Base-by-base conservation (phyloP, 805 yeast species). In the Barnettozyma pratensis region DNA sequence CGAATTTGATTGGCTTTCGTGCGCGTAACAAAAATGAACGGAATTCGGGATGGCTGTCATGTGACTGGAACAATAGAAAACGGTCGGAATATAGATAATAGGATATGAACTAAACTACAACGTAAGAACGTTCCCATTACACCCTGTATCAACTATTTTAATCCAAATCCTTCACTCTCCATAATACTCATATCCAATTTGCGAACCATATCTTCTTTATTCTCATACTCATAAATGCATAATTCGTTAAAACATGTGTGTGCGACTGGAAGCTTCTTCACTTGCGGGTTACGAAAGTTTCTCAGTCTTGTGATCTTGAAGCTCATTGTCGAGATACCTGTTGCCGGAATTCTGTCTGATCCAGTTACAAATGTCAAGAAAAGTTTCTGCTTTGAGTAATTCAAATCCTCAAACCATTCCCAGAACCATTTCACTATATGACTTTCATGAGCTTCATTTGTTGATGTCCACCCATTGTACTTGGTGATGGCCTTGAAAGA, bases 211-310 rank as follows among this genome's bases (percentile, higher is more conserved):
- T 77, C 79, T n/a, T 75, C 78, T 50, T 71, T 69, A 6, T 77
- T 61, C 11, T 66, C 55, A 63, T 92, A 92, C 36, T 81, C 81
- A 64, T 81, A 85, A 6, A 94, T 56, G 47, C 92, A 85, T 27
- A 92, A 63, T 69, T 92, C 96, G 62, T 92, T 94, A 70, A 94
- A 92, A 58, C 99, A 92, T 0, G 98, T 94, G 62, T 92, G 98
- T 0, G 97, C 89, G 12, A 85, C 70, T 0, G 98, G 98, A 14
- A 91, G 67, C 42, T 84, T 70, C 6, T 66, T 69, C 10, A 70
- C 58, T 9, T 50, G 45, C 1, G 29, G 37, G 2, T n/a, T 5
- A 5, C 29, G 27, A 32, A 42, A 44, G 2, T 57, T 64, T 1
- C 76, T 77, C 11, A 79, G 47, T 47, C 77, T 76, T 12, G 84